phyloP scores from a whole-genome alignment of 2,329 filamentous ascomycete genomes.

The Ampelomyces quisqualis region DNA sequence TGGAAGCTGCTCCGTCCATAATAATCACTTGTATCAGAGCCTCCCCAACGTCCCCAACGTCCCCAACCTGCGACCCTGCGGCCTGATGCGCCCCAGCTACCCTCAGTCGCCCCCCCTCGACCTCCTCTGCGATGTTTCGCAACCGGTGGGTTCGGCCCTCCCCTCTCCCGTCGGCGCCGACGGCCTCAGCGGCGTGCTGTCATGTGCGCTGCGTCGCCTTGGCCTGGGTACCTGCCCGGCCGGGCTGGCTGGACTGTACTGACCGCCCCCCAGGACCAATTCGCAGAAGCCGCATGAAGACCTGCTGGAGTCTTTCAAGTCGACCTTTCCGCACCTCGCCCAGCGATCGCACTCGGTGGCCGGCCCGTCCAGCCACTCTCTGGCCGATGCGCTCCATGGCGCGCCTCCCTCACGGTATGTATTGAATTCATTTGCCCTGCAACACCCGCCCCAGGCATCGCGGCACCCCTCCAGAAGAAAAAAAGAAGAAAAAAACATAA shows the following conservation, averaged over 20 bases:
- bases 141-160: slow-evolving; percentile 42
- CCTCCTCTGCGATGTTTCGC: slow-evolving; percentile 48
- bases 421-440: slow-evolving; percentile 7
- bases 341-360: slow-evolving; percentile 48
- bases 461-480: no score
- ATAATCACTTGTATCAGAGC: slow-evolving; percentile 28
- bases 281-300: slow-evolving; percentile 85
- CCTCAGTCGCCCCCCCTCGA: slow-evolving; percentile 29
- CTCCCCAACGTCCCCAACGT: slow-evolving; percentile 24
- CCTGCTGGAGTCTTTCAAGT: slow-evolving; percentile 79
- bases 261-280: slow-evolving; percentile 59
- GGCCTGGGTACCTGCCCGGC: background rate
- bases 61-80: slow-evolving; percentile 20
- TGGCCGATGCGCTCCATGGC: slow-evolving; percentile 51
- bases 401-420: slow-evolving; percentile 49
- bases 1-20: slow-evolving; percentile 41
- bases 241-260: background rate
- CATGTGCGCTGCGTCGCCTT: slow-evolving; percentile 35
- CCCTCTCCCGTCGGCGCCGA: background rate
- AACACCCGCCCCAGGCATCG: no score
- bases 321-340: slow-evolving; percentile 73
- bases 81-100: slow-evolving; percentile 35
- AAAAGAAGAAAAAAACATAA: background rate
- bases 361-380: slow-evolving; percentile 48
- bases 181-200: slow-evolving; percentile 14